Evolutionary conservation across 2,329 filamentous ascomycete genomes (phyloP), one percentile per base, ranked within the genome.

Genomic region (Emergomyces africanus): DNA sequence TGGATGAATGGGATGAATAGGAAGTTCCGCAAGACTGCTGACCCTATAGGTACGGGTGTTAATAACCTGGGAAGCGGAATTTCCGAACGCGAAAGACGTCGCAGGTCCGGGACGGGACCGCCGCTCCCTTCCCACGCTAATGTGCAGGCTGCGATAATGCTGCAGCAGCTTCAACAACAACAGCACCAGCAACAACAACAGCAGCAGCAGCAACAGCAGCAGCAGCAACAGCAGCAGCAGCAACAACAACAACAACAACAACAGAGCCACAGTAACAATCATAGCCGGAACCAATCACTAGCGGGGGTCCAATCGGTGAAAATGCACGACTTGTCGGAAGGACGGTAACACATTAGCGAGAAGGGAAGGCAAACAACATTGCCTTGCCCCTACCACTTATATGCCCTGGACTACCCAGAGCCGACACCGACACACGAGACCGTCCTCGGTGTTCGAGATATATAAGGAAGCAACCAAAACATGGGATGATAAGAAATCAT

Each of bases 1-100:
- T 94, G 88, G 88, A 81, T 85, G 67, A 79, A 81, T 53, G 81
- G 79, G 10, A 77, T 85, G 64, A 78, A 80, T 63, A 81, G 81
- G 61, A 82, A 84, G 67, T 83, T 87, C 71, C 81, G 78, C 66
- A 75, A 70, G 65, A 74, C 72, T 46, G 69, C 30, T 33, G 57
- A 65, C 55, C 63, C 62, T 37, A 51, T 71, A 60, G 64, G 70
- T 64, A 70, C 74, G 67, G 73, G 68, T 57, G 73, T 64, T 64
- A 73, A 64, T 64, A 42, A 48, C 18, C 66, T 67, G 37, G 78
- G 68, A 59, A 75, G 59, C 64, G 76, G 62, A 75, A 79, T 74
- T 5, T 65, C 75, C 15, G 77, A 86, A 70, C 73, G 83, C 49
- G 83, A 86, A 68, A 74, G 83, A 66, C 75, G 83, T 67, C 77